Base-by-base conservation (phyloP, 208 protist genomes). In the Leptomonas seymouri region DNA sequence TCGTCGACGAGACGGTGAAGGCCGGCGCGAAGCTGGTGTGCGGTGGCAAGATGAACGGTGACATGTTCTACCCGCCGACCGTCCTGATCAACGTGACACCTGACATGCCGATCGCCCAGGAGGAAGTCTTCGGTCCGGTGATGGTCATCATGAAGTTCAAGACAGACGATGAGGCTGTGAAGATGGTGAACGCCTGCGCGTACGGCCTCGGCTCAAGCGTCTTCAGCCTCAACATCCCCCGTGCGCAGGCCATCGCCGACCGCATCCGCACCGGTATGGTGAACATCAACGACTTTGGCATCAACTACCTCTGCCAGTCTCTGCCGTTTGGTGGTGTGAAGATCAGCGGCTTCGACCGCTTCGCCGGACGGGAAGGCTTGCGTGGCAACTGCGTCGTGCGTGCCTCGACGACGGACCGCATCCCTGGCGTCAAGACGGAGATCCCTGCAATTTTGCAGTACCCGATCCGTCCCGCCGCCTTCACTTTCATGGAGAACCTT, bases 271-370 rank as follows among this genome's bases (percentile, higher is more conserved):
- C 89, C 42, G 94, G 94, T 21, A 98, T 98, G 94, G 76, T 86
- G 57, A 97, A 96, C 73, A 84, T 97, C 68, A 98, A 98, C 78
- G 96, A 98, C 73, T 98, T 97, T 86, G 96, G 94, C 74, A 91
- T 98, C 66, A 97, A 94, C 59, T 99, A 98, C 76, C 82, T 99
- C 30, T 97, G 94, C 71, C 96, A 99, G 77, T 95, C 93, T n/a
- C 76, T 99, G 31, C 97, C 97, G 27, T 98, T 98, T 79, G 97
- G 97, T 76, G 97, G 97, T 28, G 88, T 97, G 18, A 98, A 98
- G 76, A 88, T 97, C 60, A 98, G 95, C 76, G 97, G 97, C 34
- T 98, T 99, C 67, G 97, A 97, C 75, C 85, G 95, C 58, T 98
- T 99, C 73, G 92, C 90, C 49, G 97, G 97, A 42, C 84, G 79